Evolutionary conservation across 208 protist genomes (phyloP).

Genomic region (Baffinella frigidus): DNA sequence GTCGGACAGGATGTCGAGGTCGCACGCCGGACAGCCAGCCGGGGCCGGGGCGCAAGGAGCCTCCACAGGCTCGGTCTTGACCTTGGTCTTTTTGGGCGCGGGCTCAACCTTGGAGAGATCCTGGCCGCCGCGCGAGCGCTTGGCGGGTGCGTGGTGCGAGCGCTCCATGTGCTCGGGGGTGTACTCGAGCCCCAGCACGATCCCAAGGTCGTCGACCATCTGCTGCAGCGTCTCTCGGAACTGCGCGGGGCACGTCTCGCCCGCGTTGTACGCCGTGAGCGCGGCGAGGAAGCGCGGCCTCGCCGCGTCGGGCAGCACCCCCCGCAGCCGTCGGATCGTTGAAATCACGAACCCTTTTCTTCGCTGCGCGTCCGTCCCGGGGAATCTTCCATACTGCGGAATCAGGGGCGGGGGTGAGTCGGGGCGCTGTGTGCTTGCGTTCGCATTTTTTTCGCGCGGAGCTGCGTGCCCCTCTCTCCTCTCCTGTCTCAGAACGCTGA

Average conservation of each 20-base stretch:
- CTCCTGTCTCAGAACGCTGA: too few species aligned
- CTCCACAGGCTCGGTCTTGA: background rate
- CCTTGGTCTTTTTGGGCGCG: background rate
- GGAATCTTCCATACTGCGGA: slow-evolving; percentile 1
- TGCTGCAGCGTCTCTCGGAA: slow-evolving; percentile 6
- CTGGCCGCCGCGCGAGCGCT: background rate
- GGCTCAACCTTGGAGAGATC: background rate
- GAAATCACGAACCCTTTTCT: background rate
- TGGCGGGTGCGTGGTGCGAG: background rate
- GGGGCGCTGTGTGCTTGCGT: too few species aligned
- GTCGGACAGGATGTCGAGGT: background rate
- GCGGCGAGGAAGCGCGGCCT: too few species aligned
- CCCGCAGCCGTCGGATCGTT: background rate
- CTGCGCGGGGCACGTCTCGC: background rate
- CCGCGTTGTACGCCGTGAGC: background rate
- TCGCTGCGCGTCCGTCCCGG: background rate
- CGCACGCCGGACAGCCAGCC: slow-evolving; percentile 14
- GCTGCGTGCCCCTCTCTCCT: too few species aligned
- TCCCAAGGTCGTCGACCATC: slow-evolving; percentile 5
- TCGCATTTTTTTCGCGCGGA: too few species aligned
- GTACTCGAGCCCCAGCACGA: slow-evolving; percentile 21
- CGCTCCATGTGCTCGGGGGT: slow-evolving; percentile 3
- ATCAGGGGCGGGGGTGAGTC: too few species aligned
- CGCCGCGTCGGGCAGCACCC: background rate
- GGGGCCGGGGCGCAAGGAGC: background rate